Percentiles rank a stretch among this genome's conserved stretches.
phyloP scores from a whole-genome alignment of 768 basidiomycete genomes.

The Suillus sp. region DNA sequence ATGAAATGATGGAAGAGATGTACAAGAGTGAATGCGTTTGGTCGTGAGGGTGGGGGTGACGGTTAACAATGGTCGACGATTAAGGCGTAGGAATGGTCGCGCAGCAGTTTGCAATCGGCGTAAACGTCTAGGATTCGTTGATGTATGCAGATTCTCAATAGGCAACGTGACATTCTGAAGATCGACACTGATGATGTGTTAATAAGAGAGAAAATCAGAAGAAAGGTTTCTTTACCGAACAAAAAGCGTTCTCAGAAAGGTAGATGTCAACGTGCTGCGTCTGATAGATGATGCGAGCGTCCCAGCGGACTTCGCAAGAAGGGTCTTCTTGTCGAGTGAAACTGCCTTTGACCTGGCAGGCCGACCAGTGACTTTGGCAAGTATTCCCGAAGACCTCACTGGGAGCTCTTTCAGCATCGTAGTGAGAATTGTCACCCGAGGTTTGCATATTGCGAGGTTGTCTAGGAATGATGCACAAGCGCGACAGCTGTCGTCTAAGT shows the following conservation, averaged over 20 bases:
- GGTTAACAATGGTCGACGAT: background rate
- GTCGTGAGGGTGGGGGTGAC: background rate
- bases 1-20: slow-evolving; percentile 60
- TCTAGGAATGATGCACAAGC: background rate
- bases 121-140: background rate
- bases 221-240: background rate
- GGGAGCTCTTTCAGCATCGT: background rate
- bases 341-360: background rate
- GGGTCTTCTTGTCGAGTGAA: background rate
- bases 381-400: background rate
- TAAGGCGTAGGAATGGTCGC: background rate
- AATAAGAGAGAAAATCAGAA: background rate
- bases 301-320: background rate
- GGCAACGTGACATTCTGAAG: background rate
- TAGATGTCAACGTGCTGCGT: background rate
- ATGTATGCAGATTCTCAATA: background rate
- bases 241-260: background rate
- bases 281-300: background rate
- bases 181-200: background rate
- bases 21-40: background rate
- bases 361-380: background rate
- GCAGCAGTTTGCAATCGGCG: background rate
- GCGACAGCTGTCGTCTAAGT: background rate
- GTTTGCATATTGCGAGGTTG: background rate
- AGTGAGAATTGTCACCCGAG: background rate